Evolutionary conservation across 2,329 filamentous ascomycete species (phyloP), one percentile per base, ranked within the genome.

Genomic region (Pezicula carpinea): DNA sequence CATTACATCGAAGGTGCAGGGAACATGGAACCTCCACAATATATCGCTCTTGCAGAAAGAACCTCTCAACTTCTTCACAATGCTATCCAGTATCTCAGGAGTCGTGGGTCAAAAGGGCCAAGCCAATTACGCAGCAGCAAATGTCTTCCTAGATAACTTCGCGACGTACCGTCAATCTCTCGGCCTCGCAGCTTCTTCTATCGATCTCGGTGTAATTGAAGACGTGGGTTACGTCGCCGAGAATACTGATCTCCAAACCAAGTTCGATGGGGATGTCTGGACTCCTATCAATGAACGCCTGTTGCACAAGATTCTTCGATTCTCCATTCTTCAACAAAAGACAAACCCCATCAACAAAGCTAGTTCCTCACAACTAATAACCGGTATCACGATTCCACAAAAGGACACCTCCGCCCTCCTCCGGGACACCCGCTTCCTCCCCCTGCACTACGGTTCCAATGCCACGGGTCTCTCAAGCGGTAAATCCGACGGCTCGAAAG

Each of bases 161-260:
- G 64, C 61, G 0, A 60, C 63, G 17, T 63, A 71, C 49, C 67
- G 73, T 2, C 61, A 62, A 0, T 55, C 54, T 1, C 60, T 59
- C 32, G 70, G 71, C 3, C 60, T 73, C 2, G 62, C 69, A 3
- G 72, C 72, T 26, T 64, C 70, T 0, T 69, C 69, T 0, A 62
- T 83, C 1, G 73, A 82, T 54, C 61, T 83, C 7, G 76, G 75
- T 0, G 70, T 71, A 1, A 70, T 83, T 14, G 64, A 63, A 4
- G 69, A 65, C 22, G 38, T 40, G 0, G 70, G 71, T 3, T 52
- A 46, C 36, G 44, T 53, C 6, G 48, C 51, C n/a, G 48, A 49
- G 18, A 43, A 44, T 11, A 22, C 21, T 18, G 47, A 40, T 11
- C 38, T 52, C 17, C 31, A 52, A 26, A 33, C 26, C 6, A 36